Conservation (phyloP, 2,329 filamentous ascomycete species). For the Stagonosporopsis rhizophila region DNA sequence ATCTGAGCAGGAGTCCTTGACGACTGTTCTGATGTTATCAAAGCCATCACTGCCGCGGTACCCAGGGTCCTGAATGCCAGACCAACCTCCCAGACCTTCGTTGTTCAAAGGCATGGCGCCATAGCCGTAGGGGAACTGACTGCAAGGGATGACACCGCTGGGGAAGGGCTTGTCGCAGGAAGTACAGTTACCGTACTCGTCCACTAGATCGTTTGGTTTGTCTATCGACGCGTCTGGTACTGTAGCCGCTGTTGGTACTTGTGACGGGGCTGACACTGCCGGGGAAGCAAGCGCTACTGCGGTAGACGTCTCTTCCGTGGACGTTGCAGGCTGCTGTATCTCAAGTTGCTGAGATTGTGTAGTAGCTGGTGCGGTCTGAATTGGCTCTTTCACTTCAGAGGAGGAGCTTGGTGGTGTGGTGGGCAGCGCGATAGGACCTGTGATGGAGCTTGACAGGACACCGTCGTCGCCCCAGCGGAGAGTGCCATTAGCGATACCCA, state of each 20-base stretch:
- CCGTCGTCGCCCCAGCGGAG: slow-evolving; percentile 70
- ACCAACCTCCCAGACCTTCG: slow-evolving; percentile 76
- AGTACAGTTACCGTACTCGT: slow-evolving; percentile 31
- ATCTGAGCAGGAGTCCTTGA: slow-evolving; percentile 62
- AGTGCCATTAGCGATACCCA: slow-evolving; percentile 73
- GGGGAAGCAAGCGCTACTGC: slow-evolving; percentile 37
- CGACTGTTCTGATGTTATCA: slow-evolving; percentile 68
- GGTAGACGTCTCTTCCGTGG: slow-evolving; percentile 12
- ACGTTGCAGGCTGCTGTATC: neutral
- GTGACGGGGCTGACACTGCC: slow-evolving; percentile 23
- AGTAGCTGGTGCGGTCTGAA: slow-evolving; percentile 9
- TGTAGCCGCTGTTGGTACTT: slow-evolving; percentile 1
- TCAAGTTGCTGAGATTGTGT: slow-evolving; percentile 9
- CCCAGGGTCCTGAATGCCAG: slow-evolving; percentile 71
- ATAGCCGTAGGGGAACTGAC: slow-evolving; percentile 77
- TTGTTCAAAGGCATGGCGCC: slow-evolving; percentile 76
- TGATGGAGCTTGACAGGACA: slow-evolving; percentile 48
- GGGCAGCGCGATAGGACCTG: slow-evolving; percentile 19
- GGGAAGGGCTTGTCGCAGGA: slow-evolving; percentile 76
- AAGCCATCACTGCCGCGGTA: slow-evolving; percentile 50
- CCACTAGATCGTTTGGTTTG: slow-evolving; percentile 27
- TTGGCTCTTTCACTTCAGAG: slow-evolving; percentile 1
- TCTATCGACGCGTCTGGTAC: slow-evolving; percentile 21
- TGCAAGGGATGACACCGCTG: slow-evolving; percentile 74
- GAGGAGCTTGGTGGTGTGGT: slow-evolving; percentile 27